These are phyloP conservation scores for Ettlia oleoabundans DNA, from an alignment of 139 green algal genomes.

Conservation along the genomic window DNA sequence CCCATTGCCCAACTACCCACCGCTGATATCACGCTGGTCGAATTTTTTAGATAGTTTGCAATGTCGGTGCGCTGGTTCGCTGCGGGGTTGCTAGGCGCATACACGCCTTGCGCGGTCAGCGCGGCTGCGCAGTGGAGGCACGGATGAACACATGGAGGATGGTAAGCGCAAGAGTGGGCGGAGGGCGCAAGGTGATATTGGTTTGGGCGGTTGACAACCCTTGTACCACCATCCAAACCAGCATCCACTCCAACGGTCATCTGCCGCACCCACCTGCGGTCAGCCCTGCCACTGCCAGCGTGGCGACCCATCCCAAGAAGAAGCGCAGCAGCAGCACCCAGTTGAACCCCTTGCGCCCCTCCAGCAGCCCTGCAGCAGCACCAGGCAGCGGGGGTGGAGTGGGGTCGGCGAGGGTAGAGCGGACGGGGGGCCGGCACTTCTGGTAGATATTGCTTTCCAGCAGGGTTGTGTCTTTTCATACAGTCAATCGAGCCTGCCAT, in stretches of 20 bases:
- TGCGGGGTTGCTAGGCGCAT: constrained; percentile 7
- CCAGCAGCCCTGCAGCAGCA: constrained; percentile 11
- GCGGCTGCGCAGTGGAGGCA: not conserved
- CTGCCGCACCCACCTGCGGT: not conserved
- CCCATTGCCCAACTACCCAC: not conserved
- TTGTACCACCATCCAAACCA: too few relatives aligned
- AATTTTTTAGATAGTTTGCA: not conserved
- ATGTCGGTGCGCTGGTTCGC: not conserved
- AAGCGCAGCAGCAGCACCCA: constrained; percentile 31
- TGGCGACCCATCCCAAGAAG: constrained; percentile 41
- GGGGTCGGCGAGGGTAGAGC: too few relatives aligned
- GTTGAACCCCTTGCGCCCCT: constrained; percentile 23
- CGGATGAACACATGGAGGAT: not conserved
- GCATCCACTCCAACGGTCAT: too few relatives aligned
- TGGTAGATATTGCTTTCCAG: too few relatives aligned
- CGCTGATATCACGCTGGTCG: not conserved
- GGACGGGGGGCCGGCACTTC: too few relatives aligned
- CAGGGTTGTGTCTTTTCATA: too few relatives aligned
- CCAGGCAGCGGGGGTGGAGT: too few relatives aligned
- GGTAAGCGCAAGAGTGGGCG: not conserved
- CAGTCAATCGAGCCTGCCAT: too few relatives aligned
- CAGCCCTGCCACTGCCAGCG: constrained; percentile 39
- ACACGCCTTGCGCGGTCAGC: constrained; percentile 23
- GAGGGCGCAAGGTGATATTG: too few relatives aligned
- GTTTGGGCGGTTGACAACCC: too few relatives aligned